Base-by-base conservation (phyloP, 495 filamentous ascomycete genomes). In the Aspergillus funiculosus region DNA sequence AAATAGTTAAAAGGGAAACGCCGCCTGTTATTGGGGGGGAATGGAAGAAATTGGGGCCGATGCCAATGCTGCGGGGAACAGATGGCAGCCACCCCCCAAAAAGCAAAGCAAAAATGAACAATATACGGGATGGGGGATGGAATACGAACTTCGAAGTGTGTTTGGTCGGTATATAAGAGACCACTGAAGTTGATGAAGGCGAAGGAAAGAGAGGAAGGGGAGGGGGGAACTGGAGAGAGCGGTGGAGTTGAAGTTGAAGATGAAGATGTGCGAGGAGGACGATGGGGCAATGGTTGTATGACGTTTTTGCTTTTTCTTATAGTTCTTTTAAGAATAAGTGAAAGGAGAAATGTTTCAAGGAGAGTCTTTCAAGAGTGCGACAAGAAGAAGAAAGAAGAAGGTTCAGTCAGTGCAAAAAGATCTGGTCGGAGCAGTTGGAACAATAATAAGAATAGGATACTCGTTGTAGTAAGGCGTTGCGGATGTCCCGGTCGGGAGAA, bases 171-270 rank as follows among this genome's bases (percentile, higher is more conserved):
- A n/a, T n/a, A n/a, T n/a, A n/a, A n/a, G n/a, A n/a, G n/a, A n/a
- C n/a, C n/a, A n/a, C n/a, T n/a, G n/a, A n/a, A n/a, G n/a, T n/a
- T 36, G 32, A 19, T 19, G 18, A 13, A 8, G 15, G 28, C 13
- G 17, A 22, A n/a, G 26, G 27, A 22, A 31, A 31, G 25, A 11
- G 25, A 28, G 39, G n/a, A 28, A 38, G 22, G 34, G 20, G 51
- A 46, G 41, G 36, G 41, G 27, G 39, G 27, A 53, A 47, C 6
- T 46, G 45, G 50, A 43, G 44, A 42, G 44, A 49, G 41, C 39
- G 34, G 34, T 42, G 46, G 37, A 42, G 46, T 15, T 53, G 28
- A 39, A 26, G 49, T 28, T 43, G 43, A 39, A 21, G 29, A 18
- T 42, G 26, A 11, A 26, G 25, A 17, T 26, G 14, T 41, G 39